A percentile compares a stretch with the other conserved stretches of the same genome.
Conservation (phyloP, 2,329 filamentous ascomycete species). For the Exophiala oligosperma region DNA sequence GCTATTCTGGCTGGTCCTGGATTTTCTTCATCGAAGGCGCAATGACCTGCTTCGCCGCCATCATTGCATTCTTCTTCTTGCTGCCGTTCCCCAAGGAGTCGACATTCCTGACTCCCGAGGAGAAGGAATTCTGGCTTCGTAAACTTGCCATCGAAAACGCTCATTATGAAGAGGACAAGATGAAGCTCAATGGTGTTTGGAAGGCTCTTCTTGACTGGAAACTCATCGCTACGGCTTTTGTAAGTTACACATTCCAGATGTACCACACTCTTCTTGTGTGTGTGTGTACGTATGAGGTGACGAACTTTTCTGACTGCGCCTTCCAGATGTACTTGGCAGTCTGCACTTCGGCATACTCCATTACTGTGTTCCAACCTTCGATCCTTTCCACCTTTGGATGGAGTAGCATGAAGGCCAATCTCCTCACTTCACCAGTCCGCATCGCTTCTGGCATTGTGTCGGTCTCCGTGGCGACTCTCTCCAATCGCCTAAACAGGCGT, state of each 20-base stretch:
- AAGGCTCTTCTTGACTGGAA: background rate
- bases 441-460: slow-evolving; percentile 3
- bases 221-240: background rate
- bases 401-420: slow-evolving; percentile 1
- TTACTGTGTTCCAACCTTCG: background rate
- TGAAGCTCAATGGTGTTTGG: background rate
- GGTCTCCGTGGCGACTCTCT: background rate
- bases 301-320: background rate
- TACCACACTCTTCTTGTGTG: too few relatives aligned
- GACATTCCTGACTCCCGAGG: background rate
- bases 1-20: slow-evolving; percentile 50
- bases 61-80: background rate
- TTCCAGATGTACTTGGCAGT: background rate
- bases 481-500: background rate
- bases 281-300: background rate
- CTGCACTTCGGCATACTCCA: background rate
- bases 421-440: background rate
- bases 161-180: background rate
- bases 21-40: slow-evolving; percentile 56
- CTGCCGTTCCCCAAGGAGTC: slow-evolving; percentile 1
- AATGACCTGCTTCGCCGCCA: slow-evolving; percentile 36
- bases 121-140: slow-evolving; percentile 26
- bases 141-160: slow-evolving; percentile 23
- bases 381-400: background rate
- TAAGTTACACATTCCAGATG: background rate